A percentile compares a stretch with the other conserved stretches of the same genome.
phyloP scores from a whole-genome alignment of 306 rosid genomes.

The Delonix regia region DNA sequence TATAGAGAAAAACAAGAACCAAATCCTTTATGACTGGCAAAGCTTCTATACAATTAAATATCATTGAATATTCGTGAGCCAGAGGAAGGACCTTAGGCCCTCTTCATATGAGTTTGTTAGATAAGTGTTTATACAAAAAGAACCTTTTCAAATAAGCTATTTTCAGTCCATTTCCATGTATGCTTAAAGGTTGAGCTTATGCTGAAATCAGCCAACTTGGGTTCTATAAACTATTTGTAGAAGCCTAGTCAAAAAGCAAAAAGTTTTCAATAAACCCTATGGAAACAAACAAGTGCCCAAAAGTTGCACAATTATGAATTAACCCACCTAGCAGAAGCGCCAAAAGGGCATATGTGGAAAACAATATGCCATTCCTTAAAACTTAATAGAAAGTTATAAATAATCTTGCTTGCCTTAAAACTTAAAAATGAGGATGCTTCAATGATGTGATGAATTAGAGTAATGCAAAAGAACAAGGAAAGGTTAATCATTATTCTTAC shows the following conservation, averaged over 20 bases:
- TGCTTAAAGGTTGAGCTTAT: not conserved
- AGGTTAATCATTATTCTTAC: constrained; percentile 55
- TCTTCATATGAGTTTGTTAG: not conserved
- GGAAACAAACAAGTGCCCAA: not conserved
- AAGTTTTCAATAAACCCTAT: not conserved
- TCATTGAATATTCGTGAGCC: not conserved
- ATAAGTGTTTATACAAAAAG: not conserved
- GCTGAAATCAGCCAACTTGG: not conserved
- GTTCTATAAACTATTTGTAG: not conserved
- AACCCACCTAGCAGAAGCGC: not conserved
- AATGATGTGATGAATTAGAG: constrained; percentile 23
- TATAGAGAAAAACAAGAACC: not conserved
- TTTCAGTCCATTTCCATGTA: not conserved
- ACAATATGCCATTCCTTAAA: not conserved
- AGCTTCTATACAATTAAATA: not conserved
- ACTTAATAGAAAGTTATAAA: not conserved
- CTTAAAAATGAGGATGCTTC: constrained; percentile 1
- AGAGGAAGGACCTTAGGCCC: not conserved
- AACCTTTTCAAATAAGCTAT: not conserved
- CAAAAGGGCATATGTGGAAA: not conserved
- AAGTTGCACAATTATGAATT: not conserved
- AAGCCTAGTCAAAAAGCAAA: not conserved
- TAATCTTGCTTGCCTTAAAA: not conserved
- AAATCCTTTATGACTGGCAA: not conserved
- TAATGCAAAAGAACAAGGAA: constrained; percentile 3